Conservation (phyloP, 2,329 filamentous ascomycete species). For the Moelleriella libera region DNA sequence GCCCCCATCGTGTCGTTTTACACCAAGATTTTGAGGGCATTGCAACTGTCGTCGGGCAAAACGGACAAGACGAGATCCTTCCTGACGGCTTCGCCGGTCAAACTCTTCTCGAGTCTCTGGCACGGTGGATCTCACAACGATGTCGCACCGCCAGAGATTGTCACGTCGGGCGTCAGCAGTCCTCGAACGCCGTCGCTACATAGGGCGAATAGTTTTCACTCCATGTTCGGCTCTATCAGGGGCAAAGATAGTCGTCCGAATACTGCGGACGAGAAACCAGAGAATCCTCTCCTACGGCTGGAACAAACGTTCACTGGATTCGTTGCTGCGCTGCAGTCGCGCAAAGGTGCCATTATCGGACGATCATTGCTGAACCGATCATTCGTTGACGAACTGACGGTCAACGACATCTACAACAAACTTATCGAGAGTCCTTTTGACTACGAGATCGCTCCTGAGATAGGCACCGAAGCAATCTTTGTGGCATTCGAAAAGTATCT, state of each 20-base stretch:
- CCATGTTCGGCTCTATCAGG: conserved; percentile 39
- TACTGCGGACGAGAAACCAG: conserved; percentile 36
- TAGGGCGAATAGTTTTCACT: conserved; percentile 32
- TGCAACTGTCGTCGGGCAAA: conserved; percentile 45
- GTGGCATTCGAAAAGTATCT: conserved; percentile 90
- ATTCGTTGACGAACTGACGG: conserved; percentile 59
- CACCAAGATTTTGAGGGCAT: conserved; percentile 57
- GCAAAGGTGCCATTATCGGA: conserved; percentile 77
- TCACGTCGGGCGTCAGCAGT: conserved; percentile 18
- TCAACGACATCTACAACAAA: conserved; percentile 84
- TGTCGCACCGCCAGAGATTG: conserved; percentile 8
- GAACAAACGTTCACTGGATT: conserved; percentile 81
- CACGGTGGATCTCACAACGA: conserved; percentile 38
- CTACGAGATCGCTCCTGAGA: conserved; percentile 59
- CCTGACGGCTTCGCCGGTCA: conserved; percentile 74
- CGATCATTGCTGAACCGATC: conserved; percentile 57
- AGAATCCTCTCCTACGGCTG: conserved; percentile 56
- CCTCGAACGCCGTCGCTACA: conserved; percentile 26
- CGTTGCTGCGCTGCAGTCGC: conserved; percentile 64
- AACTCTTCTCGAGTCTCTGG: conserved; percentile 74
- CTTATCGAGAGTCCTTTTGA: conserved; percentile 74
- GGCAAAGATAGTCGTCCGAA: conserved; percentile 23
- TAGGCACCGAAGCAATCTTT: conserved; percentile 73
- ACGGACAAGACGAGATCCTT: conserved; percentile 54
- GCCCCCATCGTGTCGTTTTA: conserved; percentile 64